Conservation (phyloP, 169 alveolate species). For the Babesia bovis region DNA sequence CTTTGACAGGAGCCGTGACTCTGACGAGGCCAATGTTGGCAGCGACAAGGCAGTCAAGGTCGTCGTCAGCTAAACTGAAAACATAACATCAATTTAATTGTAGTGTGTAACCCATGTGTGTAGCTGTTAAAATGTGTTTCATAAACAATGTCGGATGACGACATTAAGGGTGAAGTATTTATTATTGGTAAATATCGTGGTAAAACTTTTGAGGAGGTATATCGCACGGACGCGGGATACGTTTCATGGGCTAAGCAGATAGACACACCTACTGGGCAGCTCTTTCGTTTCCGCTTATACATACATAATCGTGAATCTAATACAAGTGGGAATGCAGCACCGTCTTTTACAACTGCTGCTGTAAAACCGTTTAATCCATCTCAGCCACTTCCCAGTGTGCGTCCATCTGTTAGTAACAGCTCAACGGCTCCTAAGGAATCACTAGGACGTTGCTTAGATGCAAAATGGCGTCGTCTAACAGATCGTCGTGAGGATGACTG, state of each 20-base stretch:
- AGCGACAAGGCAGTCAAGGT: constrained; percentile 6
- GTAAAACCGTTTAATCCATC: no score
- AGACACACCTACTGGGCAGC: constrained; percentile 65
- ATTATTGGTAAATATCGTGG: constrained; percentile 75
- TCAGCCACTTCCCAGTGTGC: no score
- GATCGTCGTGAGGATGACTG: background rate
- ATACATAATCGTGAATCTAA: constrained; percentile 25
- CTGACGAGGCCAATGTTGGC: constrained; percentile 1
- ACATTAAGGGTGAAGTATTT: constrained; percentile 16
- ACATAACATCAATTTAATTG: background rate
- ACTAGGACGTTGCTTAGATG: constrained; percentile 15
- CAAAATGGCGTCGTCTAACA: constrained; percentile 33
- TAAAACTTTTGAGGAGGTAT: constrained; percentile 73
- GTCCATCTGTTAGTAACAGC: no score
- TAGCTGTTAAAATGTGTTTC: background rate
- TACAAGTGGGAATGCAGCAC: background rate
- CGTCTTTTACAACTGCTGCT: background rate
- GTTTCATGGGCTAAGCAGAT: constrained; percentile 69
- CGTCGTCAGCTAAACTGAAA: constrained; percentile 10
- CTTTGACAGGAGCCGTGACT: constrained; percentile 41
- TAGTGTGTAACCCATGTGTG: background rate
- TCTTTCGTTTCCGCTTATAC: constrained; percentile 63
- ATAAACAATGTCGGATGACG: background rate
- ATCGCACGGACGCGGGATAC: constrained; percentile 56
- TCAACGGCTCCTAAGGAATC: background rate